Evolutionary conservation across 495 filamentous ascomycete genomes (phyloP).

Genomic region (Aspergillus baeticus): DNA sequence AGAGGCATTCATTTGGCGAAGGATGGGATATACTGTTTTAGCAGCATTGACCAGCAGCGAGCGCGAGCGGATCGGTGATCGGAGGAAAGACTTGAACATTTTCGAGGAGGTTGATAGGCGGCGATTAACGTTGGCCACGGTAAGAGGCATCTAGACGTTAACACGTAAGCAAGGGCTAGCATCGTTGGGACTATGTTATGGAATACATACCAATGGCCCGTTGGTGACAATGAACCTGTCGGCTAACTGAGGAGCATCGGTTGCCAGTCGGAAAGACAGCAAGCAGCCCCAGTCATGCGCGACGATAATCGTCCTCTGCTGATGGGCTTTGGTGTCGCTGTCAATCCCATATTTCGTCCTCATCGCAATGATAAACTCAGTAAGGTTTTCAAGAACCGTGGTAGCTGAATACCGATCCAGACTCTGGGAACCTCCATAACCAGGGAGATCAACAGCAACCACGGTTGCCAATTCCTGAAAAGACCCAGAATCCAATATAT

Average conservation of each 20-base stretch:
- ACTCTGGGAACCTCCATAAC: conserved; percentile 53
- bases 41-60: conserved; percentile 40
- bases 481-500: conserved; percentile 31
- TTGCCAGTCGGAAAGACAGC: conserved; percentile 50
- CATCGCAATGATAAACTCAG: conserved; percentile 48
- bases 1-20: conserved; percentile 40
- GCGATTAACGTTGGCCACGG: conserved; percentile 32
- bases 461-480: conserved; percentile 37
- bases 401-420: conserved; percentile 46
- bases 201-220: conserved; percentile 45
- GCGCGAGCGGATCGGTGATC: conserved; percentile 38
- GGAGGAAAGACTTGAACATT: conserved; percentile 46
- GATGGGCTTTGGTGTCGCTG: conserved; percentile 17
- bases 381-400: conserved; percentile 49
- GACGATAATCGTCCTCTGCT: conserved; percentile 46
- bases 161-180: conserved; percentile 6
- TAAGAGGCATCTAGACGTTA: conserved; percentile 25
- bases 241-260: conserved; percentile 52
- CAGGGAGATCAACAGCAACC: conserved; percentile 55
- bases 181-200: background rate
- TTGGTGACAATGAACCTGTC: conserved; percentile 53
- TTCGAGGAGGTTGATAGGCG: conserved; percentile 38
- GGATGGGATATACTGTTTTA: conserved; percentile 36
- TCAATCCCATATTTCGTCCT: conserved; percentile 46
- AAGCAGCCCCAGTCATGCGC: conserved; percentile 59